Base-by-base conservation (phyloP, 192 early-diverging fungal species). In the Diversispora eburnea region DNA sequence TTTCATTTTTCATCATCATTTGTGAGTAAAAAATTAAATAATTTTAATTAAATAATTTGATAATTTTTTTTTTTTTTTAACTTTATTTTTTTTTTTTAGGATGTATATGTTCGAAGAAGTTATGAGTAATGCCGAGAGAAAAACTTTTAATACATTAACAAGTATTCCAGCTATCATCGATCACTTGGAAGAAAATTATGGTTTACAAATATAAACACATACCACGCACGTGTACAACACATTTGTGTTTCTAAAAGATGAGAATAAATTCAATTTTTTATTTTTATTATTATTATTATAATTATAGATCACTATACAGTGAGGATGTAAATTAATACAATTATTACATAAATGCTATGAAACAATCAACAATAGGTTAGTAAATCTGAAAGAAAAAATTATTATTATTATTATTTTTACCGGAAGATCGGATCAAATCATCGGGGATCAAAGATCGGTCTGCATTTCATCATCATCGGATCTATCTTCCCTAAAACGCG, bases 91-190 rank as follows among this genome's bases (percentile, higher is more conserved):
- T 59, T 20, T 41, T 39, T 68, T 7, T 51, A 71, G 69, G 39
- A 95, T 95, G 93, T 98, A 85, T 79, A 97, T 97, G 95, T 83
- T 95, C 67, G 95, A 97, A 69, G 84, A 84, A 55, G 60, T 83
- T 33, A 94, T 98, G 94, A 87, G 84, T 71, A 86, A 86, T 58
- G 83, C 90, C 7, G 92, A 98, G 68, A 88, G 91, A 56, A 91
- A 89, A 77, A 88, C 89, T n/a, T 97, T 98, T 77, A 97, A 98
- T 77, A 84, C 85, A 22, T 79, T 97, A 58, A 82, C 90, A 6
- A 89, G 89, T 12, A 85, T 88, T 3, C 88, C 95, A 0, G 91
- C 89, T 2, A 84, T 96, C 22, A 56, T 96, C 5, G 92, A 97
- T 73, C 91, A 94, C 70, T 76, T 98, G 13, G 77, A 89, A 54